Percentiles rank a stretch among this genome's conserved stretches.
Conservation (phyloP, 805 yeast species). For the Nakazawaea populi region DNA sequence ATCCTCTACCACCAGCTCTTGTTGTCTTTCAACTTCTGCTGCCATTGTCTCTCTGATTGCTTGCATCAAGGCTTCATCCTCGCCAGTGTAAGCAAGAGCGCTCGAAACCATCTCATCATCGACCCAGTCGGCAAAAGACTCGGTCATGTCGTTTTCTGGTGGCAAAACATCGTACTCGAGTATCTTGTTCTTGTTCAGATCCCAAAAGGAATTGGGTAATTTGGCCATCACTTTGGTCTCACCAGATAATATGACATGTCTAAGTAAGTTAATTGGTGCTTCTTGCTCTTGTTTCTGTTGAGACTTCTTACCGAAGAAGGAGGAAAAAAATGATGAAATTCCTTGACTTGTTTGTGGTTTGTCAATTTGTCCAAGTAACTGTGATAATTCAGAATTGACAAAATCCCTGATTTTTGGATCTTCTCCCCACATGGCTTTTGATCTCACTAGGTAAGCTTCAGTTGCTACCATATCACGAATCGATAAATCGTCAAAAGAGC, state of each 20-base stretch:
- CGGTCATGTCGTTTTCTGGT: conserved; percentile 43
- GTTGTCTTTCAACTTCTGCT: conserved; percentile 1
- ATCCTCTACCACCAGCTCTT: neutral
- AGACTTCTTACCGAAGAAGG: conserved; percentile 6
- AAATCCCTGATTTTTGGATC: conserved; percentile 40
- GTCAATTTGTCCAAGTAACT: conserved; percentile 8
- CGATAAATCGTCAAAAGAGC: conserved; percentile 22
- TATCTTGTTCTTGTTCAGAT: conserved; percentile 51
- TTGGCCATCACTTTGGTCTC: conserved; percentile 68
- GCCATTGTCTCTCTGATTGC: conserved; percentile 6
- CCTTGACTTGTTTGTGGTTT: neutral
- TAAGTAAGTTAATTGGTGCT: conserved; percentile 56
- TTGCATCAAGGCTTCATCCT: conserved; percentile 22
- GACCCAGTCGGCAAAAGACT: conserved; percentile 35
- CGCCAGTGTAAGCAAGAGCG: conserved; percentile 31
- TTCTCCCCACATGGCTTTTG: conserved; percentile 46
- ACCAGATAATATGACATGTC: conserved; percentile 67
- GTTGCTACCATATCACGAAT: conserved; percentile 35
- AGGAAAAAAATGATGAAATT: conserved; percentile 7
- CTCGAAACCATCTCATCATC: conserved; percentile 41
- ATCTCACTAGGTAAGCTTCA: conserved; percentile 56
- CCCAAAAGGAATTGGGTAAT: conserved; percentile 59
- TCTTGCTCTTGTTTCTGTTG: conserved; percentile 13
- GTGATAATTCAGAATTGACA: conserved; percentile 35
- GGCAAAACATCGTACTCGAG: conserved; percentile 72